Conservation (phyloP, 805 yeast species). For the Candida boidinii region DNA sequence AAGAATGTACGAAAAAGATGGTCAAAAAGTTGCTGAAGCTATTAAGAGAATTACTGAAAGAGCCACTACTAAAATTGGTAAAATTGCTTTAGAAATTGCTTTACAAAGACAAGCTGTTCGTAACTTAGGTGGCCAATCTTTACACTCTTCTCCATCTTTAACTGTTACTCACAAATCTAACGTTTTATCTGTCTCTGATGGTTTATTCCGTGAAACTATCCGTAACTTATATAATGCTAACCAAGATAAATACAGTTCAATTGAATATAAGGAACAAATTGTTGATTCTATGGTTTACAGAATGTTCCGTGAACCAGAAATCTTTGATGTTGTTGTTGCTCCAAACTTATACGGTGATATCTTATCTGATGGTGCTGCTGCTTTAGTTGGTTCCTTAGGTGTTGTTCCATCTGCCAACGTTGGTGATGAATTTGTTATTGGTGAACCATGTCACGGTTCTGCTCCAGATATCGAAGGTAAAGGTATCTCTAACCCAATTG, state of each 20-base stretch:
- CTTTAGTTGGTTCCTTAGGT: conserved; percentile 94
- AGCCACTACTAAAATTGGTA: conserved; percentile 81
- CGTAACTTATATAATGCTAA: conserved; percentile 50
- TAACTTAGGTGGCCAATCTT: conserved; percentile 46
- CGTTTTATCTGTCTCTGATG: conserved; percentile 87
- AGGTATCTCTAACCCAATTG: conserved; percentile 93
- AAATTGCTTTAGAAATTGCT: conserved; percentile 89
- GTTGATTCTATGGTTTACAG: conserved; percentile 99
- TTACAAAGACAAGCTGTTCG: conserved; percentile 80
- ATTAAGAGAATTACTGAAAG: conserved; percentile 89
- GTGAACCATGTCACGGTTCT: conserved; percentile 99
- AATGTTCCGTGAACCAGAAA: conserved; percentile 96
- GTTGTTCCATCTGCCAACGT: conserved; percentile 98
- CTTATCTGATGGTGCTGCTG: conserved; percentile 96
- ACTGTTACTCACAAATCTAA: conserved; percentile 97
- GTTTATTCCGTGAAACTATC: conserved; percentile 88
- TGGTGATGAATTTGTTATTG: conserved; percentile 92
- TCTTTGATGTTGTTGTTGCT: conserved; percentile 96
- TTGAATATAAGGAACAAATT: conserved; percentile 86
- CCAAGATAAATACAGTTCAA: conserved; percentile 45
- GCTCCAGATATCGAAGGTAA: conserved; percentile 98
- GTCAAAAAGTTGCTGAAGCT: conserved; percentile 92
- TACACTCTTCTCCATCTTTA: conserved; percentile 50
- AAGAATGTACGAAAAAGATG: conserved; percentile 65
- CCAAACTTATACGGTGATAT: conserved; percentile 98